These are phyloP conservation scores for Thermomyces lanuginosus DNA, from an alignment of 2,329 filamentous ascomycete genomes.

Conservation along the genomic window DNA sequence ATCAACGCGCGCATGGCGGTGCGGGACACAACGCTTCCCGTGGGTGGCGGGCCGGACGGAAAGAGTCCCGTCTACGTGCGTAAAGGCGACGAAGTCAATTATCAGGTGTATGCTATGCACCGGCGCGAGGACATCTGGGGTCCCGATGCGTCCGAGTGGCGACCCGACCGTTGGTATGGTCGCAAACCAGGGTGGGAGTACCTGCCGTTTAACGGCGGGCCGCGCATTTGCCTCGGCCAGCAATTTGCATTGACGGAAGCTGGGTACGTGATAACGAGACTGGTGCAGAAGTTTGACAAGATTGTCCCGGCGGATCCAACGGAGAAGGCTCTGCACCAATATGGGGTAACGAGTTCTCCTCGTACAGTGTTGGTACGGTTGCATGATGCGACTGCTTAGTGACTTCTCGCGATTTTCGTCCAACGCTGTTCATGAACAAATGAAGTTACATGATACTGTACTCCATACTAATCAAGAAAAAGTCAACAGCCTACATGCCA, in stretches of 20 bases:
- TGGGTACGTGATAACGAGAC: constrained; percentile 2
- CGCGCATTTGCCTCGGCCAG: constrained; percentile 13
- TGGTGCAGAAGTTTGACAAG: constrained; percentile 4
- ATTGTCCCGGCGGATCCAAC: constrained; percentile 1
- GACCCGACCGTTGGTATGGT: constrained; percentile 32
- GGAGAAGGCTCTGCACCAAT: constrained; percentile 2
- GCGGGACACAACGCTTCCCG: constrained; percentile 5
- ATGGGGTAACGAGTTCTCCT: constrained; percentile 3
- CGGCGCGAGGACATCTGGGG: constrained; percentile 41
- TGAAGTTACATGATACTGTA: too few species aligned
- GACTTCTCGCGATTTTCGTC: too few species aligned
- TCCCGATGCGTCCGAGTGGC: constrained; percentile 29
- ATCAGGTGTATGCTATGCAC: constrained; percentile 57
- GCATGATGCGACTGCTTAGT: too few species aligned
- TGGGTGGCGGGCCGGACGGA: constrained; percentile 11
- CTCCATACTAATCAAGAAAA: too few species aligned
- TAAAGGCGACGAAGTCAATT: constrained; percentile 49
- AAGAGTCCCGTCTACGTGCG: constrained; percentile 46
- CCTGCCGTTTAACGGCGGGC: constrained; percentile 15
- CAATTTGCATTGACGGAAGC: constrained; percentile 5
- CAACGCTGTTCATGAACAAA: too few species aligned
- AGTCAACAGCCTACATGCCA: too few species aligned
- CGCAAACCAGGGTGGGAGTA: constrained; percentile 35
- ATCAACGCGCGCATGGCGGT: constrained; percentile 32
- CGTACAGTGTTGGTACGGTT: constrained; percentile 1